Conservation (phyloP, 139 green algal genomes). For the Tetraselmis striata region DNA sequence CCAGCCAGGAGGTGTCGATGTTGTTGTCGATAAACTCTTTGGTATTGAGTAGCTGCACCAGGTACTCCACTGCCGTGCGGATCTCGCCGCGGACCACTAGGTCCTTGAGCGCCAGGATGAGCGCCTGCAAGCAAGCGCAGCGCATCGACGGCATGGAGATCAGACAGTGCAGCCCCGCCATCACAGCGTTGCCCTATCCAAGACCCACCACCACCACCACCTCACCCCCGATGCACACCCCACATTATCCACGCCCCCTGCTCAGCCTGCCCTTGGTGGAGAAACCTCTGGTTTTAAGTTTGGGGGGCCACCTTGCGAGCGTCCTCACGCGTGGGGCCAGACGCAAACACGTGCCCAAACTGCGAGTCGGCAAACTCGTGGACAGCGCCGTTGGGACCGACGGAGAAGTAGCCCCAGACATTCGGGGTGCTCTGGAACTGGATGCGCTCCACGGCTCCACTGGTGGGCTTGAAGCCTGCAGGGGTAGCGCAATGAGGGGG, state of each 20-base stretch:
- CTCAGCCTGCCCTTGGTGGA: too few species aligned
- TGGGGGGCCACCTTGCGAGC: not conserved
- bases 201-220: too few species aligned
- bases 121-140: slow-evolving; percentile 29
- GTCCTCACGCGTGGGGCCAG: slow-evolving; percentile 57
- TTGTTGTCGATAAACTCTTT: slow-evolving; percentile 65
- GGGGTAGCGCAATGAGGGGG: too few species aligned
- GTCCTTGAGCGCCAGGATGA: slow-evolving; percentile 87
- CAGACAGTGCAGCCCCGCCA: too few species aligned
- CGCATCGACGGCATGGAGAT: too few species aligned
- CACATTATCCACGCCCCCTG: too few species aligned
- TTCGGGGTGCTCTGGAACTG: slow-evolving; percentile 24
- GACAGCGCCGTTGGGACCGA: slow-evolving; percentile 88
- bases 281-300: too few species aligned
- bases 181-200: too few species aligned
- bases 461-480: slow-evolving; percentile 95
- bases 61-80: slow-evolving; percentile 83
- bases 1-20: slow-evolving; percentile 95
- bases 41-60: slow-evolving; percentile 52
- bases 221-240: too few species aligned
- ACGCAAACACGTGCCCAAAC: slow-evolving; percentile 97
- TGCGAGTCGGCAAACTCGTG: slow-evolving; percentile 96
- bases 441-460: slow-evolving; percentile 86
- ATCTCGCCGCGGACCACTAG: slow-evolving; percentile 93
- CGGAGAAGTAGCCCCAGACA: slow-evolving; percentile 97